Evolutionary conservation across 2,329 filamentous ascomycete genomes (phyloP).

Genomic region (Pyrenophora tritici-repentis): DNA sequence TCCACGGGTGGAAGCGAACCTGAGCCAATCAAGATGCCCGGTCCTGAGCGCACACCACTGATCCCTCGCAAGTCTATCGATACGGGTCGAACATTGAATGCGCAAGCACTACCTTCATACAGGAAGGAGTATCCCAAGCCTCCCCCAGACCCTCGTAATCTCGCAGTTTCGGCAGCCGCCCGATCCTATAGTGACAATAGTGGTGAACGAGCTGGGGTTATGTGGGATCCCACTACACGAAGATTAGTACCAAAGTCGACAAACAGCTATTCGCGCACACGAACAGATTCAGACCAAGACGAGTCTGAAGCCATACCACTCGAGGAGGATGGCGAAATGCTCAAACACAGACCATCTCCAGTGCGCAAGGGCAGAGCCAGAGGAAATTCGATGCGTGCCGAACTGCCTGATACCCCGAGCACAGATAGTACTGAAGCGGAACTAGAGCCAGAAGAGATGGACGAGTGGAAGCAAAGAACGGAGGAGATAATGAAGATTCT

Average conservation of each 20-base stretch:
- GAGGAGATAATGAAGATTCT: constrained; percentile 70
- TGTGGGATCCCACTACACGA: constrained; percentile 18
- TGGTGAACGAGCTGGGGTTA: constrained; percentile 19
- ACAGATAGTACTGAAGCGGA: constrained; percentile 34
- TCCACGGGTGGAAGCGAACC: constrained; percentile 15
- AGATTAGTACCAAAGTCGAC: constrained; percentile 15
- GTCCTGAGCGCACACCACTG: constrained; percentile 17
- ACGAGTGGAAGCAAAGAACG: constrained; percentile 44
- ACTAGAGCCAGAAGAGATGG: constrained; percentile 32
- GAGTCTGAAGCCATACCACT: constrained; percentile 27
- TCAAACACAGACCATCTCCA: constrained; percentile 26
- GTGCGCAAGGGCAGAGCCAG: constrained; percentile 36
- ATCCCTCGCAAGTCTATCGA: constrained; percentile 31
- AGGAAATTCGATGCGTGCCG: constrained; percentile 38
- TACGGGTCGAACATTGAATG: constrained; percentile 9
- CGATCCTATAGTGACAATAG: constrained; percentile 36
- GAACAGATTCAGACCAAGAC: constrained; percentile 25
- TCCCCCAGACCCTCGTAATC: constrained; percentile 23
- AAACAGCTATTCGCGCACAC: constrained; percentile 23
- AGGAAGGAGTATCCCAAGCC: constrained; percentile 56
- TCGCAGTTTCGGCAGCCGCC: constrained; percentile 41
- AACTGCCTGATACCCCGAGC: constrained; percentile 39
- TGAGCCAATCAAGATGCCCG: constrained; percentile 16
- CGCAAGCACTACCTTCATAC: constrained; percentile 47
- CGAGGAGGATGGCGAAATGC: constrained; percentile 26